Evolutionary conservation across 345 rosid genomes (phyloP).

Genomic region (Sonneratia alba): DNA sequence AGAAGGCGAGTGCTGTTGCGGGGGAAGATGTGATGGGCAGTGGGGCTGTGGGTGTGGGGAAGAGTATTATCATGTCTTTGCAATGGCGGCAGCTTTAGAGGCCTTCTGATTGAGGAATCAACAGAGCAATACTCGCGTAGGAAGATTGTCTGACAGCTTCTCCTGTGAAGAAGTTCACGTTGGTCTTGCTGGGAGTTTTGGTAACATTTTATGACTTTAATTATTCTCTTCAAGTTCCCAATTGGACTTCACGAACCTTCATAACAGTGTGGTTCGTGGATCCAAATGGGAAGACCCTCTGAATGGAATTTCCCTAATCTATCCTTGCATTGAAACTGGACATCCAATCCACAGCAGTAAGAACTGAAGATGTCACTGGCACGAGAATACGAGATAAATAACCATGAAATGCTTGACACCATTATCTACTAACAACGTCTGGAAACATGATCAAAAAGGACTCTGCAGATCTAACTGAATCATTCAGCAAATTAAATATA

Average conservation of each 20-base stretch:
- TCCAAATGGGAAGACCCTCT: background rate
- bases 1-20: conserved; percentile 9
- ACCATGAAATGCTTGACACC: background rate
- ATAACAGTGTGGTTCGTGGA: no score
- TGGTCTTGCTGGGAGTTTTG: background rate
- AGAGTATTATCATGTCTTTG: conserved; percentile 35
- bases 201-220: background rate
- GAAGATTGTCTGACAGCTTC: background rate
- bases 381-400: background rate
- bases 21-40: background rate
- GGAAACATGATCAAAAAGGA: background rate
- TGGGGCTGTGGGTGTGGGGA: conserved; percentile 14
- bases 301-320: background rate
- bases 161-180: background rate
- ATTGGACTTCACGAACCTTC: no score
- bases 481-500: background rate
- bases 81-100: conserved; percentile 36
- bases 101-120: conserved; percentile 26
- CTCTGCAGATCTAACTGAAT: background rate
- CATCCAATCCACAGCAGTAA: background rate
- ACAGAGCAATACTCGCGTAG: background rate
- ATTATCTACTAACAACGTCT: background rate
- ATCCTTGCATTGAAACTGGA: background rate
- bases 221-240: no score
- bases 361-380: background rate